These are phyloP conservation scores for Buxus sempervirens DNA, from an alignment of 164 flowering plant species.

Conservation along the genomic window DNA sequence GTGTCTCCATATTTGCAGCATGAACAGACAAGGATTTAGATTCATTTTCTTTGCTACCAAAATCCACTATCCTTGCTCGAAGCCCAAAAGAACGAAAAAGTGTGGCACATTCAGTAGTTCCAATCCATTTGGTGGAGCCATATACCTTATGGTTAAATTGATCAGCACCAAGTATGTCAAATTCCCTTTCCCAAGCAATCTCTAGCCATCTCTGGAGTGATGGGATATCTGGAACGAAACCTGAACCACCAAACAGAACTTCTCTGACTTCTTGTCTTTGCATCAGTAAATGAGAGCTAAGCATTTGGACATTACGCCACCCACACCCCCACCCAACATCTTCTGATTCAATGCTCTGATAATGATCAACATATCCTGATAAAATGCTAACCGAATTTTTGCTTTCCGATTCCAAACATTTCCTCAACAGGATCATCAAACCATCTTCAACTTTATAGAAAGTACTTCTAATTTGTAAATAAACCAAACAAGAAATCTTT, in stretches of 20 bases:
- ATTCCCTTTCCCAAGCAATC: constrained; percentile 83
- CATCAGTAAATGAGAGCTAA: constrained; percentile 65
- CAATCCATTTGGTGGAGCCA: constrained; percentile 76
- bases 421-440: constrained; percentile 52
- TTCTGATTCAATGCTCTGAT: constrained; percentile 51
- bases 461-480: constrained; percentile 37
- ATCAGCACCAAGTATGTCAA: constrained; percentile 54
- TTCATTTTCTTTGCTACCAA: constrained; percentile 44
- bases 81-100: constrained; percentile 86
- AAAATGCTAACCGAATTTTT: constrained; percentile 37
- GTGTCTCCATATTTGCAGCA: constrained; percentile 16
- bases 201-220: constrained; percentile 92
- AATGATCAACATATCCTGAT: constrained; percentile 63
- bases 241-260: constrained; percentile 68
- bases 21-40: constrained; percentile 30
- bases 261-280: constrained; percentile 55
- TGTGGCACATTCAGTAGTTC: constrained; percentile 89
- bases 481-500: constrained; percentile 31
- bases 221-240: constrained; percentile 76
- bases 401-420: constrained; percentile 57
- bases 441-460: constrained; percentile 54
- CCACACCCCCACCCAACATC: constrained; percentile 96
- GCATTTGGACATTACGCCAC: constrained; percentile 96
- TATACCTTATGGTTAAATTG: constrained; percentile 54
- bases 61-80: constrained; percentile 77